Base-by-base conservation (phyloP, 2,329 filamentous ascomycete genomes). In the Alternaria postmessia region DNA sequence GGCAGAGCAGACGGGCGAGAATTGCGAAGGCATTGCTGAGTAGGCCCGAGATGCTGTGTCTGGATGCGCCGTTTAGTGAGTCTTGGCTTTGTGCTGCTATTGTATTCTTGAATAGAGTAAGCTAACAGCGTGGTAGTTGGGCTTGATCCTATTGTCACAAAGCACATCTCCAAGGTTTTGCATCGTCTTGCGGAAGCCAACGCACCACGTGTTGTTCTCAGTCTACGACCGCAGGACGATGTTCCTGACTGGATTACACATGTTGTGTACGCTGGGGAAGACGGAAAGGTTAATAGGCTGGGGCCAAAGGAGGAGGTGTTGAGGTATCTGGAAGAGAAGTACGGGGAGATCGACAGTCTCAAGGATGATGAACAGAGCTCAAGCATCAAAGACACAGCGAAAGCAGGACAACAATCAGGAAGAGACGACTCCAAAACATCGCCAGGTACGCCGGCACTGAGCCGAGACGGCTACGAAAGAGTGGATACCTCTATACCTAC, bases 181-280 rank as follows among this genome's bases (percentile, higher is more conserved):
- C 81, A 87, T 64, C 83, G 84, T 0, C 80, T 97, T 57, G 91
- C 93, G 0, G 83, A 86, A 59, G 85, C 84, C 49, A 86, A 86
- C 14, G 84, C 83, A 7, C 94, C 93, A 0, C 85, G 92, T 32
- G 81, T 98, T 24, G 82, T 98, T 2, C 80, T 98, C 38, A 90
- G 89, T 43, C 84, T 94, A 12, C 85, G 93, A 36, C 92, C 94
- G 4, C 94, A 97, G 76, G 95, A 99, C 75, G 86, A 88, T 0
- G 82, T 98, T 38, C 95, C 95, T 0, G 87, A 91, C 1, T 99
- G 95, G 95, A 90, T 97, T 58, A 97, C 91, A 1, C 91, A 97
- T 79, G 65, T 97, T 20, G 81, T 94, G 0, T 89, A 92, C 67
- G 80, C 97, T 11, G 86, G 89, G 41, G 85, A 87, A 4, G 84